Evolutionary conservation across 2,329 filamentous ascomycete genomes (phyloP), one percentile per base, ranked within the genome.

Genomic region (Penicillium digitatum): DNA sequence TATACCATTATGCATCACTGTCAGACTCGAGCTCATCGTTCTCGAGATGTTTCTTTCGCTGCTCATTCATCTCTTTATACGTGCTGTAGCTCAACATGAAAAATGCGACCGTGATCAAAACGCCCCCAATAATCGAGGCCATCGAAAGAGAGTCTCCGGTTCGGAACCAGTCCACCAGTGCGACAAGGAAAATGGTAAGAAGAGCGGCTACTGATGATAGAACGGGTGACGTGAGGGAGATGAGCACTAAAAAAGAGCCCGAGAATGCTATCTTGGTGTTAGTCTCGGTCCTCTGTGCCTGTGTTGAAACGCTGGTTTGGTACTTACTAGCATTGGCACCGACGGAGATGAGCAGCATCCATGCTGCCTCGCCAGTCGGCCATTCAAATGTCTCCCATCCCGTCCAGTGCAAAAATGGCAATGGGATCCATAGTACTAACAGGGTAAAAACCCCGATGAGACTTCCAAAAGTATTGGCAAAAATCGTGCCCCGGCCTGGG

Each of bases 101-200:
- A 70, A 99, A 99, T 0, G 94, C 94, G 1, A 84, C 80, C 55
- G 96, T 88, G 66, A 99, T 99, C 65, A 97, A 79, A 27, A 88
- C 68, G 0, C 94, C 93, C n/a, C 94, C 94, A 0, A 84, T 67
- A 12, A 97, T 80, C 3, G 93, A 89, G 0, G 91, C 88, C 4
- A 80, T 76, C 48, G 86, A 88, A 20, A 96, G 78, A 0, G 88
- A 84, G 64, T 87, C 81, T 47, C 93, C 90, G 0, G 90, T 95
- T 40, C 92, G 79, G 54, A 92, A 70, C 85, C 94, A 95, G 74
- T 99, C 94, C 52, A 89, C 89, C 29, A 97, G 78, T 0, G 93
- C 94, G 7, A 99, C 94, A 57, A 97, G 84, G 79, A 99, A 97
- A 62, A 99, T 99, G 22, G 94, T 99, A 44, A 99, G 80, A 7